Conservation (phyloP, 2,329 filamentous ascomycete genomes). For the Blastomyces emzantsi region DNA sequence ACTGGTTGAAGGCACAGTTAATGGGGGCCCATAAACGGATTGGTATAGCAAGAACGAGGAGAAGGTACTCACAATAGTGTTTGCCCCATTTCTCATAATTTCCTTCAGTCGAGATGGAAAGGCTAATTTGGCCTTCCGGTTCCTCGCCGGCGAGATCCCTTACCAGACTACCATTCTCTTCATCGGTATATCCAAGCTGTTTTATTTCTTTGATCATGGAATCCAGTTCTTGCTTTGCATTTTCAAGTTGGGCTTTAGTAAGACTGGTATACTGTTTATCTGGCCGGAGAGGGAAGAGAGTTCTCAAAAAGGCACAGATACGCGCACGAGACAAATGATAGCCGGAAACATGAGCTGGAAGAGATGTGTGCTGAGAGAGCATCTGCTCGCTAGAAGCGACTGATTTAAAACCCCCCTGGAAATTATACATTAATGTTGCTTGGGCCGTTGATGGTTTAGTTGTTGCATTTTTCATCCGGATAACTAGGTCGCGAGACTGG, state of each 20-base stretch:
- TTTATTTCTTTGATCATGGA: constrained; percentile 31
- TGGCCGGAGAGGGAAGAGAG: constrained; percentile 34
- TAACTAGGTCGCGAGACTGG: constrained; percentile 50
- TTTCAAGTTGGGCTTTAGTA: not conserved
- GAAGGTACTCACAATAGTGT: constrained; percentile 39
- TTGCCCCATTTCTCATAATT: constrained; percentile 47
- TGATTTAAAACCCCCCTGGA: constrained; percentile 10
- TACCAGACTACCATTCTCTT: constrained; percentile 37
- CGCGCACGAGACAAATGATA: constrained; percentile 47
- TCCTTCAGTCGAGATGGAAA: constrained; percentile 35
- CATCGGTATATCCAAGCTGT: constrained; percentile 29
- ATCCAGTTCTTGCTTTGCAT: constrained; percentile 21
- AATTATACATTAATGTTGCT: constrained; percentile 17
- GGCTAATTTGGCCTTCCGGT: constrained; percentile 43
- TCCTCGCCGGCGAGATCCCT: constrained; percentile 41
- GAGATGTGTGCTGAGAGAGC: not conserved
- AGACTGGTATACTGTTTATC: constrained; percentile 32
- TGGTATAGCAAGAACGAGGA: not conserved
- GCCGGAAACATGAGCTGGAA: constrained; percentile 21
- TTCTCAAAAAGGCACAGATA: constrained; percentile 44
- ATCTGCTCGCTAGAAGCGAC: constrained; percentile 3
- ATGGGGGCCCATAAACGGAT: not conserved
- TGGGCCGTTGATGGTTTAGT: constrained; percentile 23
- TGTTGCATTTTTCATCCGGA: constrained; percentile 27
- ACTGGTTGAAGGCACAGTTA: constrained; percentile 22